A percentile compares a stretch with the other conserved stretches of the same genome.
Evolutionary conservation across 139 green algal genomes (phyloP).

Genomic region (Raphidocelis subcapitata): DNA sequence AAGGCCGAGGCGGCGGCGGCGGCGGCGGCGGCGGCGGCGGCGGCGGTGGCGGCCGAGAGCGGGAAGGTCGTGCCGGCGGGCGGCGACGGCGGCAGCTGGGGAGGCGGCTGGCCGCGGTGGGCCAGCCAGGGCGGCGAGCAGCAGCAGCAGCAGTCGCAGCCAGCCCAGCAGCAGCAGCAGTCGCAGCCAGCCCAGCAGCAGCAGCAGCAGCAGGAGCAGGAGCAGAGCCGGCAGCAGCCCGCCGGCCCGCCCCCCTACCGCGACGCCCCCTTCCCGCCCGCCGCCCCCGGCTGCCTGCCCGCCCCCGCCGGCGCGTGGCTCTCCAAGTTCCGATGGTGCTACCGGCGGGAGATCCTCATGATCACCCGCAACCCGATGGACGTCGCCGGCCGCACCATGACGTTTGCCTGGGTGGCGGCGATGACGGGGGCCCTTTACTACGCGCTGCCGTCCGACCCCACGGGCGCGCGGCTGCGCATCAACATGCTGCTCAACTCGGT

Average conservation of each 20-base stretch:
- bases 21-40: no score
- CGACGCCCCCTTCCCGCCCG: no score
- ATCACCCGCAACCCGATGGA: constrained; percentile 44
- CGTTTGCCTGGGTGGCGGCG: constrained; percentile 57
- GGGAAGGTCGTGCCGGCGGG: no score
- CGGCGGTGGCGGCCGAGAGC: no score
- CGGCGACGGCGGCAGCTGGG: no score
- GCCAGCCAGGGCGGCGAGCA: no score
- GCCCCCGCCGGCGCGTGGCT: no score
- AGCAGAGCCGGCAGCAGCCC: neutral
- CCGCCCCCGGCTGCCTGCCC: no score
- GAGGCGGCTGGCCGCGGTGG: no score
- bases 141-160: constrained; percentile 8
- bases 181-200: neutral
- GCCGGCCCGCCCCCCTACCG: no score
- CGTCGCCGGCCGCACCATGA: constrained; percentile 49
- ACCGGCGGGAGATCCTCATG: constrained; percentile 16
- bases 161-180: constrained; percentile 10
- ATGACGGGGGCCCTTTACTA: constrained; percentile 44
- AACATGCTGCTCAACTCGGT: constrained; percentile 46
- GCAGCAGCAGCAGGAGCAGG: neutral
- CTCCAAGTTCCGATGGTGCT: constrained; percentile 19
- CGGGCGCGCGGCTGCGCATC: constrained; percentile 22
- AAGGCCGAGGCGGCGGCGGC: no score
- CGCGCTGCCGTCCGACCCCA: constrained; percentile 19